Percentiles rank a stretch among this genome's conserved stretches.
phyloP scores from a whole-genome alignment of 345 rosid species.

The Euphorbia peplus region DNA sequence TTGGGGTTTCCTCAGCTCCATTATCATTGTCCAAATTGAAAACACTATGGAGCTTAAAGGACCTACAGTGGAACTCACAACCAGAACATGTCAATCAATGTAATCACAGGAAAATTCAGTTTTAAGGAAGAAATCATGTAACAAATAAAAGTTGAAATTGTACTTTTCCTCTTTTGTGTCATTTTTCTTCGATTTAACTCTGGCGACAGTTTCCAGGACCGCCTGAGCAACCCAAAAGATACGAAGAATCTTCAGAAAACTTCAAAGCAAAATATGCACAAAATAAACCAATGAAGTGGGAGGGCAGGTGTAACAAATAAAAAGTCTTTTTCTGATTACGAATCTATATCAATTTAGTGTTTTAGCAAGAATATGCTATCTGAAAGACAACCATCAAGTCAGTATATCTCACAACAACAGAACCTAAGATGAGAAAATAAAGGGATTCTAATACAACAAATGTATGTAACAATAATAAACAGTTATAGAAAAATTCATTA shows the following conservation, averaged over 20 bases:
- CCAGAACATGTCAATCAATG: not conserved
- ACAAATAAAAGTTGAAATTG: conserved; percentile 25
- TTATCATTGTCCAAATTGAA: conserved; percentile 87
- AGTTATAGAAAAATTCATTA: not conserved
- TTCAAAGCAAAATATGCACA: not conserved
- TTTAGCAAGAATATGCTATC: not conserved
- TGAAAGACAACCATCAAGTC: not conserved
- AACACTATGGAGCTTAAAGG: conserved; percentile 78
- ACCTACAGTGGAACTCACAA: conserved; percentile 42
- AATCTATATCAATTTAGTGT: not conserved
- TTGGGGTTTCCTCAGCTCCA: conserved; percentile 80
- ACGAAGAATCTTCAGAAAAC: conserved; percentile 2
- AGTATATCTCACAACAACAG: not conserved
- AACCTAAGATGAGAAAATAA: not conserved
- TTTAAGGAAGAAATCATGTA: conserved; percentile 1
- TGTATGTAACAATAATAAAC: not conserved
- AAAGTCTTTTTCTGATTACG: not conserved
- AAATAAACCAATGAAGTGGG: not conserved
- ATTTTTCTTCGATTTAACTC: conserved; percentile 80
- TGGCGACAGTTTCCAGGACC: conserved; percentile 88
- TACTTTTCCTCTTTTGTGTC: conserved; percentile 90
- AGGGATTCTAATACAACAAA: not conserved
- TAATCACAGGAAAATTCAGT: not conserved
- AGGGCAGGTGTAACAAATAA: not conserved
- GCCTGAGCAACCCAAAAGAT: conserved; percentile 46